Evolutionary conservation across 2,329 filamentous ascomycete species (phyloP).

Genomic region (Sphaerostilbella broomeana): DNA sequence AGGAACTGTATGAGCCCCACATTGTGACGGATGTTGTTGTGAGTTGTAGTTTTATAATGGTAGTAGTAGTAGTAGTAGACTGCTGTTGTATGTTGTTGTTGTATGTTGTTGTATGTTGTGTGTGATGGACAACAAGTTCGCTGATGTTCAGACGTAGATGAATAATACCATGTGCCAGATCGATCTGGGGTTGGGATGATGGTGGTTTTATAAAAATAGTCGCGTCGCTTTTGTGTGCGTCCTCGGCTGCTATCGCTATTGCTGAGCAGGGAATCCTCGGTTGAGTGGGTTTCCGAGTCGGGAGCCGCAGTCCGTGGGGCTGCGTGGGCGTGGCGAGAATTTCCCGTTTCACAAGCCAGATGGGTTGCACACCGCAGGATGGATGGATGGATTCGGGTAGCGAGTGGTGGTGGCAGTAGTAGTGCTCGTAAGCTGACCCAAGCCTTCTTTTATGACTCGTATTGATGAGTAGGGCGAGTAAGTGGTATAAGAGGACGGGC

Average conservation of each 20-base stretch:
- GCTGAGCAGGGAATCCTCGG: too few species aligned
- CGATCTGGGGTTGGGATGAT: slow-evolving; percentile 7
- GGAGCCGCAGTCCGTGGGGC: slow-evolving; percentile 2
- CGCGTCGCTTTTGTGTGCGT: background rate
- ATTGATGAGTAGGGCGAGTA: background rate
- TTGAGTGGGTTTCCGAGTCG: slow-evolving; percentile 2
- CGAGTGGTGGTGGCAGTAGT: background rate
- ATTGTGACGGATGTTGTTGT: slow-evolving; percentile 24
- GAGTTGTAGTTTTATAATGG: background rate
- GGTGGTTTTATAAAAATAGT: slow-evolving; percentile 1
- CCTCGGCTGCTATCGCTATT: slow-evolving; percentile 3
- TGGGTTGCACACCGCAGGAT: background rate
- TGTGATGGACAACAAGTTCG: background rate
- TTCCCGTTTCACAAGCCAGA: slow-evolving; percentile 2
- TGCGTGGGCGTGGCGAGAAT: slow-evolving; percentile 3
- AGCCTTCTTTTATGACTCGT: background rate
- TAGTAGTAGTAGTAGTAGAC: too few species aligned
- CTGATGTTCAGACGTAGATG: background rate
- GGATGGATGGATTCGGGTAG: slow-evolving; percentile 1
- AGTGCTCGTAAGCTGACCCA: background rate
- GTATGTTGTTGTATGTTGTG: slow-evolving; percentile 4
- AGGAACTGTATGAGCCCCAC: slow-evolving; percentile 46
- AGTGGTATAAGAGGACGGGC: background rate
- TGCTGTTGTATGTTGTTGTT: too few species aligned
- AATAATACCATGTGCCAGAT: background rate